Evolutionary conservation across 1,284 basidiomycete species (phyloP), one percentile per base, ranked within the genome.

Genomic region (Sanghuangporus weigelae): DNA sequence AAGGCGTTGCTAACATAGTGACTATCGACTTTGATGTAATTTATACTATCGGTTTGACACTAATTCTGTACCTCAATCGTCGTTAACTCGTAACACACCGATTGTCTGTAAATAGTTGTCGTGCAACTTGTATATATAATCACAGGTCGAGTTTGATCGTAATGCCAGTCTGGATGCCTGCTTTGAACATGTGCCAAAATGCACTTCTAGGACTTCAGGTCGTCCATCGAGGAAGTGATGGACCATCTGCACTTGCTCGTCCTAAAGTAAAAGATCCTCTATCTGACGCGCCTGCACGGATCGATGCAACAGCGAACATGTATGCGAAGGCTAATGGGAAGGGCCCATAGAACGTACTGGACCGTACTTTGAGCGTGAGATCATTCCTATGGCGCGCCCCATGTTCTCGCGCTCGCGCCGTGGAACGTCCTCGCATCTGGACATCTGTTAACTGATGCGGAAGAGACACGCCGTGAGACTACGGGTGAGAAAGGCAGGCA

Each of bases 221-320:
- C 40, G 16, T n/a, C 44, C 21, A 46, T 46, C 44, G 44, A 46
- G 14, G 14, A 46, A 46, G 44, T 46, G 11, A 46, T 16, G 44
- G 14, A 46, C 14, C 8, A n/a, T 11, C 14, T 16, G 44, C 7
- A 46, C 44, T 11, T 46, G 44, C 44, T 77, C 26, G 74, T 79
- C 60, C 68, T 66, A 23, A 60, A 67, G 12, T 74, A 75, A 48
- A 75, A 77, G 62, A 76, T 77, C 35, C 69, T 77, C 5, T 78
- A 11, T 75, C 72, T 1, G 79, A 84, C 62, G 79, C 77, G 5
- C 84, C 83, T 0, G 83, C 84, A 0, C 85, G 82, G 82, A 69
- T 85, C 42, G 82, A 85, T 26, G 67, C 78, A 10, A 75, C 76
- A 7, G 81, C 79, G 31, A 85, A 85, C 70, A 75, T 76, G 57